phyloP scores from a whole-genome alignment of 768 basidiomycete genomes.

The Filobasidium wieringae region DNA sequence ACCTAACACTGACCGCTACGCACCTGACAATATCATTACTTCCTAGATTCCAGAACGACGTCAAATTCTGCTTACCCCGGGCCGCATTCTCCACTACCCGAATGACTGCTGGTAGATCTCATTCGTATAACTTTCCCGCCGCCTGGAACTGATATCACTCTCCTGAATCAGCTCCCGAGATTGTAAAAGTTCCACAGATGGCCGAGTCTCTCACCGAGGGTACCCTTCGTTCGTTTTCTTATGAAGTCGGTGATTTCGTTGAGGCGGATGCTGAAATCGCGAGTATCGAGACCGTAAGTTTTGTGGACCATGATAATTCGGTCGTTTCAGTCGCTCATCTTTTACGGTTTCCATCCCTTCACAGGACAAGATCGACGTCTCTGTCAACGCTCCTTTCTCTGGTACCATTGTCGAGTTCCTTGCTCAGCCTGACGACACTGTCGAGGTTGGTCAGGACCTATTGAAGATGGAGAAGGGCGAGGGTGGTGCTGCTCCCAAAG shows the following conservation, averaged over 20 bases:
- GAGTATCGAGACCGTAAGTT: constrained; percentile 98
- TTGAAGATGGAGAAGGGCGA: constrained; percentile 81
- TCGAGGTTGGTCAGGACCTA: constrained; percentile 85
- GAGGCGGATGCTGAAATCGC: constrained; percentile 90
- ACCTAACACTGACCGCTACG: neutral
- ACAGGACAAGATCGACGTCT: constrained; percentile 71
- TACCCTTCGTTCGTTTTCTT: constrained; percentile 85
- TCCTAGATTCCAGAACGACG: neutral
- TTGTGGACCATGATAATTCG: neutral
- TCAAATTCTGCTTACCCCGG: constrained; percentile 1
- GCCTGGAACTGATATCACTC: constrained; percentile 6
- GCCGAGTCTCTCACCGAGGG: constrained; percentile 95
- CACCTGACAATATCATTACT: neutral
- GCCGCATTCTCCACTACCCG: constrained; percentile 12
- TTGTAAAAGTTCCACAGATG: constrained; percentile 92
- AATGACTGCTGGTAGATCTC: neutral
- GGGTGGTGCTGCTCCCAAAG: constrained; percentile 37
- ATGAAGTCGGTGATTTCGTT: constrained; percentile 83
- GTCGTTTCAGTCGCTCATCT: neutral
- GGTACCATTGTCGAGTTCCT: constrained; percentile 79
- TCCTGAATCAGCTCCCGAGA: constrained; percentile 45
- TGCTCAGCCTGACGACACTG: constrained; percentile 84
- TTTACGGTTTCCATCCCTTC: neutral
- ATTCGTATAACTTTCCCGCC: constrained; percentile 2
- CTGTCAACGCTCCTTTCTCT: constrained; percentile 80